phyloP scores from a whole-genome alignment of 805 yeast species.

The Naumovozyma dairenensis region DNA sequence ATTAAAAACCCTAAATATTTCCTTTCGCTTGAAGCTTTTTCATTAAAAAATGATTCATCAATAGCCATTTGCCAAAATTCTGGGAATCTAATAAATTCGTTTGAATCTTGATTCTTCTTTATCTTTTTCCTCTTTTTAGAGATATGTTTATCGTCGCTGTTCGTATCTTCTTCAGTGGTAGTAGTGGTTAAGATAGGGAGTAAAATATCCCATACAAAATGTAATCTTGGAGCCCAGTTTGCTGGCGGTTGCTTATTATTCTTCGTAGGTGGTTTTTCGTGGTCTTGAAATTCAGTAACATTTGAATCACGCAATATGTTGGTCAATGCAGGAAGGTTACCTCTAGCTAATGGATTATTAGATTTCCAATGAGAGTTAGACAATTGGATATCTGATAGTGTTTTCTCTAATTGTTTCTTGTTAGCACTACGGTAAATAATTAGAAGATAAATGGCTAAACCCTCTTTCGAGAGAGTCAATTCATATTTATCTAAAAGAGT shows the following conservation, averaged over 20 bases:
- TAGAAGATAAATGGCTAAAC: conserved; percentile 56
- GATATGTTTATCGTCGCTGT: background rate
- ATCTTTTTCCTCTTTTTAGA: conserved; percentile 35
- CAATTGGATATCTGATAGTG: conserved; percentile 8
- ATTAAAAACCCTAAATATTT: conserved; percentile 81
- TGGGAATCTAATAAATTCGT: conserved; percentile 30
- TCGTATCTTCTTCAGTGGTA: conserved; percentile 7
- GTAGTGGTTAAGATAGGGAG: conserved; percentile 34
- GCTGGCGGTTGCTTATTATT: conserved; percentile 40
- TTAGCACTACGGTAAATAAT: conserved; percentile 9
- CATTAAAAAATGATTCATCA: conserved; percentile 72
- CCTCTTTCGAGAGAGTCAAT: conserved; percentile 64
- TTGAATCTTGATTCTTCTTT: conserved; percentile 28
- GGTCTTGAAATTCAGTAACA: conserved; percentile 28
- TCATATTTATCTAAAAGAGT: conserved; percentile 40
- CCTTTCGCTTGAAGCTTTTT: conserved; percentile 72
- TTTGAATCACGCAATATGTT: conserved; percentile 51
- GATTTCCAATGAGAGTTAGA: conserved; percentile 45
- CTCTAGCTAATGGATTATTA: conserved; percentile 63
- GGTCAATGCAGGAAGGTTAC: conserved; percentile 52
- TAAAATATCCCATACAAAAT: conserved; percentile 64
- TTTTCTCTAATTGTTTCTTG: conserved; percentile 1
- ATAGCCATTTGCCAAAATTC: conserved; percentile 76
- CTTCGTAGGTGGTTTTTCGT: conserved; percentile 7
- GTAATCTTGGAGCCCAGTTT: conserved; percentile 65